phyloP scores from a whole-genome alignment of 257 asterid species.

The Craterostigma plantagineum region DNA sequence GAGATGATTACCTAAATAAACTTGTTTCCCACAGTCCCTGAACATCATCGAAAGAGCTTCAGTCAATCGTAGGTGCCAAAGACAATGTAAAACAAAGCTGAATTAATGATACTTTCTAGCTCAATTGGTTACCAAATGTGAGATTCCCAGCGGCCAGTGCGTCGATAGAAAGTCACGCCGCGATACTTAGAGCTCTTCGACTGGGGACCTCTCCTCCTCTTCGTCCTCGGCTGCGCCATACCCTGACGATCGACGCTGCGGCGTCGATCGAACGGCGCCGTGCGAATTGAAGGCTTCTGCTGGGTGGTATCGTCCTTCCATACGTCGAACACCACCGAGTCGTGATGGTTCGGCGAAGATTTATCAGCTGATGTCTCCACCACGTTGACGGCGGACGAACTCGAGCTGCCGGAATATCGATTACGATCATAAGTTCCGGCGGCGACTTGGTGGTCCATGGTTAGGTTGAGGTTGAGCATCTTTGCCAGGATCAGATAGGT shows the following conservation, averaged over 20 bases:
- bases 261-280: too few relatives aligned
- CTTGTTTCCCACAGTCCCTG: constrained; percentile 98
- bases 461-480: constrained; percentile 62
- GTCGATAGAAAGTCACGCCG: constrained; percentile 92
- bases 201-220: constrained; percentile 94
- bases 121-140: constrained; percentile 57
- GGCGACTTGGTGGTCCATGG: constrained; percentile 18
- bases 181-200: constrained; percentile 97
- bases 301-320: constrained; percentile 34
- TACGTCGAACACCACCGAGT: constrained; percentile 28
- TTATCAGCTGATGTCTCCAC: constrained; percentile 51
- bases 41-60: too few relatives aligned
- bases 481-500: too few relatives aligned
- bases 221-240: constrained; percentile 33
- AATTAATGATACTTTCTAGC: too few relatives aligned
- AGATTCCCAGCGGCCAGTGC: constrained; percentile 98
- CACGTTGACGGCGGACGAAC: constrained; percentile 44
- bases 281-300: constrained; percentile 13
- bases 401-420: constrained; percentile 77
- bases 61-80: too few relatives aligned
- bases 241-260: too few relatives aligned
- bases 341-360: constrained; percentile 27
- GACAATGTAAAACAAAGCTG: too few relatives aligned
- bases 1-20: constrained; percentile 52
- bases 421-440: constrained; percentile 24